Percentiles rank a stretch among this genome's conserved stretches.
These are phyloP conservation scores for Picea mariana DNA, from an alignment of 83 land plant species.

Conservation along the genomic window DNA sequence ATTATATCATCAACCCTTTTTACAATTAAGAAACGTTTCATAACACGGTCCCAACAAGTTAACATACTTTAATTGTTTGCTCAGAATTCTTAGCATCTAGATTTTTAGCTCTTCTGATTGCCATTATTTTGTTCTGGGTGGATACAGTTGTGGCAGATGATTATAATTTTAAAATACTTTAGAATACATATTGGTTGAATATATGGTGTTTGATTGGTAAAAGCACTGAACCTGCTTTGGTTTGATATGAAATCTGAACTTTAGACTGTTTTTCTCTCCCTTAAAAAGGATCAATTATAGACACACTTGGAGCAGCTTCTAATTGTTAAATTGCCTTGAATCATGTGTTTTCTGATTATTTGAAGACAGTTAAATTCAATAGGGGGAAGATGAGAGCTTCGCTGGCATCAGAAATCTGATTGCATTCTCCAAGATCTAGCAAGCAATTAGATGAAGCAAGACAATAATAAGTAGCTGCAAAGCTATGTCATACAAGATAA, in stretches of 20 bases:
- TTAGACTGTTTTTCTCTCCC: not conserved
- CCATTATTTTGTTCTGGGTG: not conserved
- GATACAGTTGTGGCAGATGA: not conserved
- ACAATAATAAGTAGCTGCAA: not conserved
- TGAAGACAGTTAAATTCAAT: not conserved
- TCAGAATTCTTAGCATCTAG: not conserved
- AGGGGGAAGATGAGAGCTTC: not conserved
- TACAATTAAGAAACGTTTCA: not conserved
- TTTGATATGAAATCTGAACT: not conserved
- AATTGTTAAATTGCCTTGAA: not conserved
- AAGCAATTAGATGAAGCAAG: not conserved
- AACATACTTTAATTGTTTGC: not conserved
- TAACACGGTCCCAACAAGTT: not conserved
- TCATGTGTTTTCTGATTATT: not conserved
- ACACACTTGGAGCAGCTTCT: not conserved
- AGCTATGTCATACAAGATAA: not conserved
- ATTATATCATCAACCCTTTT: not conserved
- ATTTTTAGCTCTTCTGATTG: not conserved
- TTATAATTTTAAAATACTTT: not conserved
- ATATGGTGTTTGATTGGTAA: not conserved
- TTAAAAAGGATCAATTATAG: not conserved
- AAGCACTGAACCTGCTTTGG: not conserved
- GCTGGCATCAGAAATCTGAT: not conserved
- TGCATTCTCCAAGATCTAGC: not conserved
- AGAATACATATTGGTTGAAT: not conserved